A percentile compares a stretch with the other conserved stretches of the same genome.
Conservation (phyloP, 2,329 filamentous ascomycete genomes). For the Myriosclerotinia duriaeana region DNA sequence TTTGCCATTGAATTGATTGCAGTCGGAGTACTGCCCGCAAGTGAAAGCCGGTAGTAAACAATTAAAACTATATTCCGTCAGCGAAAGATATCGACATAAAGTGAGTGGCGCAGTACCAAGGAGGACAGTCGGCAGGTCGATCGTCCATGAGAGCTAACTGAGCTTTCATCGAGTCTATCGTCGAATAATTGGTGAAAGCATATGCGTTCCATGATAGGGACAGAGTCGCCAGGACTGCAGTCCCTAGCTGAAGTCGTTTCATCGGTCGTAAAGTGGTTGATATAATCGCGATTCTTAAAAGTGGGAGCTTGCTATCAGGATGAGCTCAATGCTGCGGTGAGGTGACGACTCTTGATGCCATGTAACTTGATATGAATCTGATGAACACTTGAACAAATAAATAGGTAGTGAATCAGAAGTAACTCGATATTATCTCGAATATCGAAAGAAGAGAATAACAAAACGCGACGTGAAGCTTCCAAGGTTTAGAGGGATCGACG, state of each 20-base stretch:
- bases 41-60: conserved; percentile 90
- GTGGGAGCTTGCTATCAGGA: conserved; percentile 24
- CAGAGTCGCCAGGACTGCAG: conserved; percentile 39
- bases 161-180: conserved; percentile 59
- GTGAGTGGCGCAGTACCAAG: conserved; percentile 56
- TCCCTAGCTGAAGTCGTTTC: conserved; percentile 32
- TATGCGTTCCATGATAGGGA: conserved; percentile 45
- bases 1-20: conserved; percentile 87
- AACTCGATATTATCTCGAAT: neutral
- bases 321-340: conserved; percentile 24
- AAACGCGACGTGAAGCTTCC: conserved; percentile 4
- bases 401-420: neutral
- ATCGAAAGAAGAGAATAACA: neutral
- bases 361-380: neutral
- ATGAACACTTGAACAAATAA: neutral
- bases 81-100: conserved; percentile 5
- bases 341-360: conserved; percentile 21
- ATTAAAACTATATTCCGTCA: conserved; percentile 71
- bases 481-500: neutral
- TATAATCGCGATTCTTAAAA: conserved; percentile 23
- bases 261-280: conserved; percentile 26
- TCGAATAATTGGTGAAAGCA: conserved; percentile 57
- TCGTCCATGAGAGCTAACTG: conserved; percentile 71
- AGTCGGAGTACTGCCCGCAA: conserved; percentile 86
- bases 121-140: conserved; percentile 74